phyloP scores from a whole-genome alignment of 257 asterid species.

The Capsicum baccatum region DNA sequence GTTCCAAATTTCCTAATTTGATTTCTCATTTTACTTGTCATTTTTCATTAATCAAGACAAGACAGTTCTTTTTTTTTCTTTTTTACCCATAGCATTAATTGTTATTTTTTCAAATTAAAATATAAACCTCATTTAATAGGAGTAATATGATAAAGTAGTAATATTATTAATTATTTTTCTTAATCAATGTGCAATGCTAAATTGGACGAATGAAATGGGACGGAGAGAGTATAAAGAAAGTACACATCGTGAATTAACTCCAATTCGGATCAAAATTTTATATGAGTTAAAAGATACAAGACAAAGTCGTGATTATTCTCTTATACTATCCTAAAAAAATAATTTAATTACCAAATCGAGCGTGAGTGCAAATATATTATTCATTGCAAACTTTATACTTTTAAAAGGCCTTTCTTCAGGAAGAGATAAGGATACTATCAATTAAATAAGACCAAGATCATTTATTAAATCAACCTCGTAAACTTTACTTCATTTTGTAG shows the following conservation, averaged over 20 bases:
- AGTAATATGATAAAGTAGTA: too few species aligned
- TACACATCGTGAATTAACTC: neutral
- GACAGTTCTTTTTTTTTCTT: too few species aligned
- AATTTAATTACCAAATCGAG: neutral
- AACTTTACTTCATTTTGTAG: neutral
- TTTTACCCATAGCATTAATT: too few species aligned
- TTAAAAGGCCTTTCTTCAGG: constrained; percentile 33
- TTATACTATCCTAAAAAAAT: neutral
- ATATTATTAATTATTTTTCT: too few species aligned
- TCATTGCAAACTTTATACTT: constrained; percentile 34
- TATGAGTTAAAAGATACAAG: constrained; percentile 6
- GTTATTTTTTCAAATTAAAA: too few species aligned
- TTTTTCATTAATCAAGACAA: too few species aligned
- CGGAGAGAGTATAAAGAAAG: neutral
- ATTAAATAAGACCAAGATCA: constrained; percentile 38
- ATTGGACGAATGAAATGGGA: too few species aligned
- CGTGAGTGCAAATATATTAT: neutral
- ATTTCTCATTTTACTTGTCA: too few species aligned
- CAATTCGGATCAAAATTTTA: neutral
- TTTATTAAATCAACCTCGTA: constrained; percentile 38
- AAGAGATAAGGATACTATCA: constrained; percentile 53
- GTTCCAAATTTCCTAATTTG: too few species aligned
- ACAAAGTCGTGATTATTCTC: neutral
- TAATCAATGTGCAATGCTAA: too few species aligned
- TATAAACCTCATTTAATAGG: too few species aligned